Evolutionary conservation across 345 rosid genomes (phyloP).

Genomic region (Geranium rotundifolium): DNA sequence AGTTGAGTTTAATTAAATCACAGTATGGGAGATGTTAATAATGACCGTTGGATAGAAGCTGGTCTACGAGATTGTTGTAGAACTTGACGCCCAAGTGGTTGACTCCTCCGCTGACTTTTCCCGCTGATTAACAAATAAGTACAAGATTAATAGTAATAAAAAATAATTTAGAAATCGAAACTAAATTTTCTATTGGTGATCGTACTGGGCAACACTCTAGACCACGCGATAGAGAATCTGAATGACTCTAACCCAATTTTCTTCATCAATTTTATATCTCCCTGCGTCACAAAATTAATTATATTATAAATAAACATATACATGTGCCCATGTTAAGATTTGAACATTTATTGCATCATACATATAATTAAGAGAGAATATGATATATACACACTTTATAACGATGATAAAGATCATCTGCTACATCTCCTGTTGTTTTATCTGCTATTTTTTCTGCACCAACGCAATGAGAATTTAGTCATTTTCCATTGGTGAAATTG

Average conservation of each 20-base stretch:
- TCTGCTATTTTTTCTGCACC: slow-evolving; percentile 15
- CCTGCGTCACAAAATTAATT: slow-evolving; percentile 1
- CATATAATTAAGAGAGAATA: too few species aligned
- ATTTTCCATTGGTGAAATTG: too few species aligned
- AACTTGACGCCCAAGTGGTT: slow-evolving; percentile 17
- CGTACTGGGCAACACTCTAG: slow-evolving; percentile 14
- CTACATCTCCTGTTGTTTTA: slow-evolving; percentile 11
- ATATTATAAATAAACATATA: too few species aligned
- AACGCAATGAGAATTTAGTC: too few species aligned
- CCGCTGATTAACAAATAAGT: slow-evolving; percentile 11
- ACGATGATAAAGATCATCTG: slow-evolving; percentile 28
- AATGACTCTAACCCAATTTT: slow-evolving; percentile 14
- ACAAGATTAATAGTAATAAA: background rate
- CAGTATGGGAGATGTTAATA: too few species aligned
- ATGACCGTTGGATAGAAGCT: slow-evolving; percentile 15
- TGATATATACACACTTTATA: slow-evolving; percentile 16
- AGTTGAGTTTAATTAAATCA: too few species aligned
- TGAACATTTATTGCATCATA: too few species aligned
- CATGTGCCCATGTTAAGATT: too few species aligned
- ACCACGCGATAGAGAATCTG: slow-evolving; percentile 16
- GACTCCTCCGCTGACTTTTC: slow-evolving; percentile 12
- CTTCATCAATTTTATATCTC: slow-evolving; percentile 9
- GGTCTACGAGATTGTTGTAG: slow-evolving; percentile 23
- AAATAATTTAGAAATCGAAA: background rate
- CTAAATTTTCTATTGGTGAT: background rate